Conservation (phyloP, 352 stramenopile genomes). For the Pythium aquatile region DNA sequence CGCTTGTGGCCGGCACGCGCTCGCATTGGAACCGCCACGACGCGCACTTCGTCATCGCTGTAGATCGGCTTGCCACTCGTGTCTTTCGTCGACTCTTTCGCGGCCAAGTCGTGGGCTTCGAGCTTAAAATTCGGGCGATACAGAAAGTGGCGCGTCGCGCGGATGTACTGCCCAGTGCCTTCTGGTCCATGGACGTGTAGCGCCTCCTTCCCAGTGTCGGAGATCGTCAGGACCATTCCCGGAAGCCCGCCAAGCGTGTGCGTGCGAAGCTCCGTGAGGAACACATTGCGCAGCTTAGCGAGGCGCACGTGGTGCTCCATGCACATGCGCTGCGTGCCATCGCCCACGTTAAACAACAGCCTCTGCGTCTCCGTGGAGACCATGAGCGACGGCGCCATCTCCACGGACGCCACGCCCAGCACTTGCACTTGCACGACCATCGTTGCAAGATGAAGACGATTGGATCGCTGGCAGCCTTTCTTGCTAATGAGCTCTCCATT, state of each 20-base stretch:
- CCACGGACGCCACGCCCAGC: constrained; percentile 66
- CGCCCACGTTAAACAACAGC: constrained; percentile 89
- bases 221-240: constrained; percentile 88
- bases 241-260: constrained; percentile 84
- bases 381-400: constrained; percentile 74
- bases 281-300: constrained; percentile 78
- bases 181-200: constrained; percentile 71
- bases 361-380: constrained; percentile 58
- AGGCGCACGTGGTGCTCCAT: constrained; percentile 91
- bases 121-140: constrained; percentile 61
- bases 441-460: no score
- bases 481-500: background rate
- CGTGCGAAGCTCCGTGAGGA: constrained; percentile 79
- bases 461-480: no score
- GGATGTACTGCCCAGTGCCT: constrained; percentile 64
- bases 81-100: background rate
- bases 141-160: constrained; percentile 85
- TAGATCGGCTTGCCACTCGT: constrained; percentile 28
- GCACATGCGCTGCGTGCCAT: constrained; percentile 88
- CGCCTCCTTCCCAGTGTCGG: constrained; percentile 78
- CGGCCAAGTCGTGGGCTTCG: constrained; percentile 37
- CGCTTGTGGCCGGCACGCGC: constrained; percentile 51
- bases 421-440: constrained; percentile 83
- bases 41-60: constrained; percentile 55
- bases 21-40: constrained; percentile 40